Base-by-base conservation (phyloP, 2,329 filamentous ascomycete species). In the Pyrenochaeta sp. region DNA sequence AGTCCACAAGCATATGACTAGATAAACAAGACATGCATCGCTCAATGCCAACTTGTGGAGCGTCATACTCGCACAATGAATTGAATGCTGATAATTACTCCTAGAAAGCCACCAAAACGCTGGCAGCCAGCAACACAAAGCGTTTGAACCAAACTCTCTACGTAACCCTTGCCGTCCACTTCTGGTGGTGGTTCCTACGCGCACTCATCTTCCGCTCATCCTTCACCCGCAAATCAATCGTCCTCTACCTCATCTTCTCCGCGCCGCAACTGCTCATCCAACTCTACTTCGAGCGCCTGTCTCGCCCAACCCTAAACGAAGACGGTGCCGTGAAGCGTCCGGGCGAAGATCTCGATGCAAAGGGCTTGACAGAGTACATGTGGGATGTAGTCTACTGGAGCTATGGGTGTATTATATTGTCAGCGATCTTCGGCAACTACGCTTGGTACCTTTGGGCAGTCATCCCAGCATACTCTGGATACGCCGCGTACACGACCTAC, bases 381-480 rank as follows among this genome's bases (percentile, higher is more conserved):
- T 99, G 96, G 84, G 95, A 99, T 78, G 86, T 97, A 44, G 81
- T 97, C 47, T 98, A 97, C 85, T 92, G 96, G 79, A 97, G 92
- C 0, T 97, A 93, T 88, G 87, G 86, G 10, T 90, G 88, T 48
- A 80, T 91, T 35, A 77, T 88, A 7, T 75, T 89, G n/a, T 92
- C 89, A 12, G 83, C 89, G 14, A 60, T 96, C 23, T 85, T 94
- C 42, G 95, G 95, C 3, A 92, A 97, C 74, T 89, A 89, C 79
- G 90, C 81, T 3, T 91, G 88, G 88, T 85, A 86, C 81, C 61
- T 86, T 31, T 90, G 84, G 74, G 48, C 61, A 3, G 70, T 78
- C 0, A 73, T 82, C n/a, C 81, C 81, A 3, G 54, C 72, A n/a
- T 83, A 83, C 60, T 77, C 75, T 33, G 76, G 57, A 5, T 82